phyloP scores from a whole-genome alignment of 2,329 filamentous ascomycete genomes.

The Paracamarosporium sp. region DNA sequence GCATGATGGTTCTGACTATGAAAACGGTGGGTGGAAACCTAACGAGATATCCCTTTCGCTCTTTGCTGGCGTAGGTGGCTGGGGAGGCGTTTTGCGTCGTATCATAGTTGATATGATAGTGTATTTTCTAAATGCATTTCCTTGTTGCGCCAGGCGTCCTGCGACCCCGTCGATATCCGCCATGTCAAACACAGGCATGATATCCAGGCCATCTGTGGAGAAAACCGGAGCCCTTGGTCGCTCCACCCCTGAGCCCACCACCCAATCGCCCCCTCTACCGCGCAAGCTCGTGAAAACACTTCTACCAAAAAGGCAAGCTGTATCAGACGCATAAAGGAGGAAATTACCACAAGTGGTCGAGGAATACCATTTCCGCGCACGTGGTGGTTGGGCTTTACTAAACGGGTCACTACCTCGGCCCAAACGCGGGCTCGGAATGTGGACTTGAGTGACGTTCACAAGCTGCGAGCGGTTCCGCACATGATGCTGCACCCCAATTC shows the following conservation, averaged over 20 bases:
- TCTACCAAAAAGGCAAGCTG: not conserved
- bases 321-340: slow-evolving; percentile 17
- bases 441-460: slow-evolving; percentile 39
- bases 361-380: slow-evolving; percentile 19
- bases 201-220: not conserved
- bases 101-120: not conserved
- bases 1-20: not conserved
- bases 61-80: not conserved
- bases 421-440: slow-evolving; percentile 19
- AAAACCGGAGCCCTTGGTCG: not conserved
- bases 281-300: not conserved
- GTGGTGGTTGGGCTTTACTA: slow-evolving; percentile 32
- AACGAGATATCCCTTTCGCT: not conserved
- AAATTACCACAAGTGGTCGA: slow-evolving; percentile 14
- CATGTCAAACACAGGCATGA: not conserved
- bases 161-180: not conserved
- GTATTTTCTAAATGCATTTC: not conserved
- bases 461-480: slow-evolving; percentile 29
- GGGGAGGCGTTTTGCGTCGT: not conserved
- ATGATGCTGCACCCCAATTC: slow-evolving; percentile 26
- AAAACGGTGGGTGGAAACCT: not conserved
- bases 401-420: slow-evolving; percentile 25
- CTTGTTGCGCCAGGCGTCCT: too few relatives aligned
- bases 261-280: not conserved
- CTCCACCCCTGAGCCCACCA: not conserved